phyloP scores from a whole-genome alignment of 257 asterid species.

The Forsythia viridissima region DNA sequence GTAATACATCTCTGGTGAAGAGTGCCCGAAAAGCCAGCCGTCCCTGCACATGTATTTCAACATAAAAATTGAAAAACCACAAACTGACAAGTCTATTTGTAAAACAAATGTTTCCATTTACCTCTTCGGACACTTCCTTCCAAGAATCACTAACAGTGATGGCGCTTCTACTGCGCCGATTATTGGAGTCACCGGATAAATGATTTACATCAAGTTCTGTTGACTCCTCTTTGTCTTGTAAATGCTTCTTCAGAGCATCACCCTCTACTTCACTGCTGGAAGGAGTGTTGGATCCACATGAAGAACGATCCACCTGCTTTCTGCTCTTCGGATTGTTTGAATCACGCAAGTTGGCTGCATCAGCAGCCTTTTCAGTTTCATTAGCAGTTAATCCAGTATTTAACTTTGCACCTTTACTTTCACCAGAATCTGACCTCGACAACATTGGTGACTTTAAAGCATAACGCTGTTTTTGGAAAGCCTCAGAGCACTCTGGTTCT shows the following conservation, averaged over 20 bases:
- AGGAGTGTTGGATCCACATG: conserved; percentile 94
- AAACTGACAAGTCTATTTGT: not conserved
- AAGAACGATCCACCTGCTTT: conserved; percentile 84
- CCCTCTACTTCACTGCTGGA: conserved; percentile 93
- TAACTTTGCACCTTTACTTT: conserved; percentile 47
- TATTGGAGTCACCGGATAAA: conserved; percentile 47
- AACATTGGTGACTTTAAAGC: conserved; percentile 41
- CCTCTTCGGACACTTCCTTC: conserved; percentile 97
- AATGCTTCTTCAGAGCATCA: conserved; percentile 61
- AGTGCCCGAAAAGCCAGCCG: conserved; percentile 85
- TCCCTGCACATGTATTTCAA: conserved; percentile 54
- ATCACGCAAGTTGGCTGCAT: conserved; percentile 39
- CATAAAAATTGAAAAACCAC: not conserved
- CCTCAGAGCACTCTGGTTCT: conserved; percentile 52
- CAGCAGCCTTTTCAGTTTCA: conserved; percentile 40
- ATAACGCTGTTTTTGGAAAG: conserved; percentile 54
- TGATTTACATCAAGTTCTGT: conserved; percentile 47
- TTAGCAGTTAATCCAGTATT: conserved; percentile 35
- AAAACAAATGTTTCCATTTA: conserved; percentile 28
- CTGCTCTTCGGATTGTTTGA: conserved; percentile 53
- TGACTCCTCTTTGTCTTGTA: conserved; percentile 44
- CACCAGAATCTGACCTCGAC: conserved; percentile 67
- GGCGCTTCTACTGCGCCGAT: conserved; percentile 65
- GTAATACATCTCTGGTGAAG: conserved; percentile 74
- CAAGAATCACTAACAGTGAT: conserved; percentile 59